Conservation (phyloP, 495 filamentous ascomycete genomes). For the Neurospora pannonica region DNA sequence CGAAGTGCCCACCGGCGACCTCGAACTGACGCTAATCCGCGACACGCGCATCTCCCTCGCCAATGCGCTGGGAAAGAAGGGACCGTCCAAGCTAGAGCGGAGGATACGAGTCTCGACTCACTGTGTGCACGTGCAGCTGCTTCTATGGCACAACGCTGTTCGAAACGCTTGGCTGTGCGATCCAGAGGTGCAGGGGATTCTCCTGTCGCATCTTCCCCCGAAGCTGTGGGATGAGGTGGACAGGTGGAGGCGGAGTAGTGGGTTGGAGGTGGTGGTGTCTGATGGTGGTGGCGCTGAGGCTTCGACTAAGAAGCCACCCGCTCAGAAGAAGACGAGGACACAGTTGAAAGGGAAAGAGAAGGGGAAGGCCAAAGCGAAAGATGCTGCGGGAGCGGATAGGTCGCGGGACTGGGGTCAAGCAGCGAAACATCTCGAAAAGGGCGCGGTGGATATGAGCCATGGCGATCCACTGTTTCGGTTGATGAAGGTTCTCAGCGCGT, state of each 20-base stretch:
- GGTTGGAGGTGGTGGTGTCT: conserved; percentile 39
- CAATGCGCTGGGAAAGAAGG: conserved; percentile 66
- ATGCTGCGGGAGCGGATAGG: conserved; percentile 34
- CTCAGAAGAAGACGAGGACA: conserved; percentile 13
- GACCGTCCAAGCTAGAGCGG: conserved; percentile 74
- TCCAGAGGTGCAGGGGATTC: conserved; percentile 61
- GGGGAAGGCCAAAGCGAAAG: conserved; percentile 25
- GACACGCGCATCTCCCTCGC: conserved; percentile 45
- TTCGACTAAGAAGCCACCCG: not conserved
- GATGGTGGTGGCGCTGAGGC: conserved; percentile 19
- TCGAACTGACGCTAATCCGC: conserved; percentile 66
- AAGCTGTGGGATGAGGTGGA: conserved; percentile 61
- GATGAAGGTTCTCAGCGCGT: conserved; percentile 63
- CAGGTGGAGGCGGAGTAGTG: conserved; percentile 60
- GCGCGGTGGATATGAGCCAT: conserved; percentile 58
- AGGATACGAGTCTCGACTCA: conserved; percentile 69
- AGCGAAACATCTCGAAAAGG: conserved; percentile 59
- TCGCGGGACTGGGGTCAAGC: conserved; percentile 67
- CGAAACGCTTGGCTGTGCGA: conserved; percentile 86
- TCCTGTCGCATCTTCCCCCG: conserved; percentile 61
- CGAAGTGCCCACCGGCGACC: conserved; percentile 37
- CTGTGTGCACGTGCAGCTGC: conserved; percentile 77
- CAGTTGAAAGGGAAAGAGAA: conserved; percentile 24
- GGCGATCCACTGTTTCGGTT: conserved; percentile 78
- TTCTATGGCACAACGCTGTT: conserved; percentile 81